Evolutionary conservation across 768 basidiomycete species (phyloP).

Genomic region (Calocybe gangraenosa): DNA sequence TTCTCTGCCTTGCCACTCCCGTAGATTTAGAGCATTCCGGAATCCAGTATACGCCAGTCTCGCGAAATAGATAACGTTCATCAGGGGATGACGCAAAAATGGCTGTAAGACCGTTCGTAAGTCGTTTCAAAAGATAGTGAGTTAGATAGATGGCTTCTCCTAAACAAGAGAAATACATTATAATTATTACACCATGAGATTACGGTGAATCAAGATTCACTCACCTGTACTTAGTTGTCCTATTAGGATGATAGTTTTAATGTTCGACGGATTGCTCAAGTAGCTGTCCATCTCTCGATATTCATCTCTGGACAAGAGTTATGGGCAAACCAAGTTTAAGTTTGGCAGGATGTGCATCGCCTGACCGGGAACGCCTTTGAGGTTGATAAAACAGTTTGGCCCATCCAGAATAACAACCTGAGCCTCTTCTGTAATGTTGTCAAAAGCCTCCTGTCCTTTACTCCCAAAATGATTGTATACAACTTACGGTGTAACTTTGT

Average conservation of each 20-base stretch:
- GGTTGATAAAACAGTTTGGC: neutral
- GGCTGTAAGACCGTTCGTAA: neutral
- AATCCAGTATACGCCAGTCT: no score
- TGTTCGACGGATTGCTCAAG: neutral
- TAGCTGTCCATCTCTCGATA: neutral
- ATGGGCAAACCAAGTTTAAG: no score
- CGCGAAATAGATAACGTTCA: neutral
- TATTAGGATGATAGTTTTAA: neutral
- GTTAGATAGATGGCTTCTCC: constrained; percentile 3
- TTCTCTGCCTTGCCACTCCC: no score
- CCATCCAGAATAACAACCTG: no score
- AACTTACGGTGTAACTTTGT: no score
- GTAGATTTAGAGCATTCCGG: neutral
- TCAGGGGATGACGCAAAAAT: neutral
- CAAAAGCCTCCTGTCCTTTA: no score
- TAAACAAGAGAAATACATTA: neutral
- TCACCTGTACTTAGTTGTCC: no score
- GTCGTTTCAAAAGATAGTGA: constrained; percentile 2
- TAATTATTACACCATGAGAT: neutral
- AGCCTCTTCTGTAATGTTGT: no score
- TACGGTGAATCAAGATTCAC: no score
- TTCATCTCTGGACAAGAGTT: no score
- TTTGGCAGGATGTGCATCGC: neutral
- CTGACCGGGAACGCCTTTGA: neutral
- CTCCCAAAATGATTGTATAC: no score